phyloP scores from a whole-genome alignment of 2,329 filamentous ascomycete genomes.

The Blumeria hordei region DNA sequence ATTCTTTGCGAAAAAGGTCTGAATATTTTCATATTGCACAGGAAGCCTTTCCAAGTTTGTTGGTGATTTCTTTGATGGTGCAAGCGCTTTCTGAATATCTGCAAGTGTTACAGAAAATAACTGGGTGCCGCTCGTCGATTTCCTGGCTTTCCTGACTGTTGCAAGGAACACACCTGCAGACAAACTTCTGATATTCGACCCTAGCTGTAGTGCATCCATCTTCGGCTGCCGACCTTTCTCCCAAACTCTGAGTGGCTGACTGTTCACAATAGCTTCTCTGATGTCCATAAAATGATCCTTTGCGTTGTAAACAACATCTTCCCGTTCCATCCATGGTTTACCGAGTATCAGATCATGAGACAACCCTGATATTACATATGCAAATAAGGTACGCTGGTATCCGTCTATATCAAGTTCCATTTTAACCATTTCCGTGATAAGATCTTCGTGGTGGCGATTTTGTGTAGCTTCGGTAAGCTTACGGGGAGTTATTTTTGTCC shows the following conservation, averaged over 20 bases:
- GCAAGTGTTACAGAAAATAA: background rate
- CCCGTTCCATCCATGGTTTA: background rate
- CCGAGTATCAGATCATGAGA: background rate
- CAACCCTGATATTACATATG: background rate
- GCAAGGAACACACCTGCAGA: background rate
- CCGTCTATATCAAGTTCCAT: conserved; percentile 1
- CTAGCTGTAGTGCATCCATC: no score
- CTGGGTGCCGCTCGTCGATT: background rate
- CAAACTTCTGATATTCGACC: background rate
- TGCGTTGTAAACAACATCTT: background rate
- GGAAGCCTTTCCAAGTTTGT: background rate
- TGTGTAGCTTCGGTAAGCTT: background rate
- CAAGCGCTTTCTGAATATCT: background rate
- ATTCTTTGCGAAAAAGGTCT: background rate
- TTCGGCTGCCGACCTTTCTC: background rate
- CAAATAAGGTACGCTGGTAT: background rate
- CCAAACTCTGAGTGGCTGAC: background rate
- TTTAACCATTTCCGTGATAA: background rate
- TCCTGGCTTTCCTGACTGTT: background rate
- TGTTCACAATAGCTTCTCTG: background rate
- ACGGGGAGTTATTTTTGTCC: background rate
- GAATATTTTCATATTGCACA: background rate
- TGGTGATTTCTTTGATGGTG: background rate
- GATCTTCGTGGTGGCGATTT: background rate
- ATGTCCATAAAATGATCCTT: background rate